Base-by-base conservation (phyloP, 2,329 filamentous ascomycete species). In the Fusarium floridanum region DNA sequence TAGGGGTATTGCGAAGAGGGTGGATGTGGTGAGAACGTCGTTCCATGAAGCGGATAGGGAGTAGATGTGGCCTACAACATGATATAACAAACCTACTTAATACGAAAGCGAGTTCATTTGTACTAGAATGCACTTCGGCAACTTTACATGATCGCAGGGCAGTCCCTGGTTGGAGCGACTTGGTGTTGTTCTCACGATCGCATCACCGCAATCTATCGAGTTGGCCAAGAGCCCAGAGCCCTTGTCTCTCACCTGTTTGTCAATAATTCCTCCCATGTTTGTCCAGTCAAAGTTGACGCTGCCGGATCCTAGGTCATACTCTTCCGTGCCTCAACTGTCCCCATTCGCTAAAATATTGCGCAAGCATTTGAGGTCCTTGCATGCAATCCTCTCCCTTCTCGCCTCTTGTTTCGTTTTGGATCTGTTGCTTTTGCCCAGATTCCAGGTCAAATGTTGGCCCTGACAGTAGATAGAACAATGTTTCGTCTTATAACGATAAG, bases 31-130 rank as follows among this genome's bases (percentile, higher is more conserved):
- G 16, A 57, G 56, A 27, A 61, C 48, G 1, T 69, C 67, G 4
- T 66, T 62, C 17, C 63, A 79, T 12, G 62, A 63, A 17, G 32
- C 20, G 6, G 27, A 36, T 36, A 61, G 59, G 39, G 48, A 53
- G 16, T 32, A 50, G 45, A 4, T 0, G 5, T 50, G 24, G 24
- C 10, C 5, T 5, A 6, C 6, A 11, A 29, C 10, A 50, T 7
- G 45, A 27, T 53, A 32, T 1, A 20, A 12, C 27, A 32, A n/a
- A 29, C 24, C 27, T 53, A 53, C 4, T 53, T 32, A 53, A 53
- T 29, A 32, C 27, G 6, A n/a, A 53, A 53, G 48, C 48, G 17
- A 53, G 24, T 32, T 53, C 27, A 29, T 53, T 53, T 53, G 48
- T 53, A 32, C 16, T 7, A 3, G 2, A 6, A 16, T 16, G 12